Conservation (phyloP, 225 moss, liverwort and hornwort genomes). For the Ulota crispa region DNA sequence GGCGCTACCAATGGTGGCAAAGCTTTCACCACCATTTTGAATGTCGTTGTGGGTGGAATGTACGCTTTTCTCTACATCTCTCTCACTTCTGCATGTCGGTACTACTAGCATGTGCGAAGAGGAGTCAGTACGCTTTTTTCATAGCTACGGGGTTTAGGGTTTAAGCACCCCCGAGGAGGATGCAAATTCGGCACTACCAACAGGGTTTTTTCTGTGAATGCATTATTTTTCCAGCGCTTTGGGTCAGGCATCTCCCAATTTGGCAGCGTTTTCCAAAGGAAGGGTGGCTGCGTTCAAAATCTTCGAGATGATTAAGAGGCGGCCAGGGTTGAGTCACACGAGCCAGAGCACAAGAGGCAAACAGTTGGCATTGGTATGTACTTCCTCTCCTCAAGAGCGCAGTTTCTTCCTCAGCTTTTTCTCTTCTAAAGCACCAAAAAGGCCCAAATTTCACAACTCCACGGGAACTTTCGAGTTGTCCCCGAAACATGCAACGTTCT, state of each 20-base stretch:
- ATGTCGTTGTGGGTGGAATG: constrained; percentile 67
- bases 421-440: not conserved
- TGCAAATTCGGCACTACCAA: constrained; percentile 22
- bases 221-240: constrained; percentile 37
- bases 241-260: constrained; percentile 49
- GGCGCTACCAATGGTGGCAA: constrained; percentile 53
- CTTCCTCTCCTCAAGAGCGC: not conserved
- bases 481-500: not conserved
- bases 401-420: not conserved
- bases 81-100: not conserved
- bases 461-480: not conserved
- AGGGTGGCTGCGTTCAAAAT: constrained; percentile 38
- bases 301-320: constrained; percentile 42
- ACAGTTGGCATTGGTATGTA: constrained; percentile 35
- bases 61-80: constrained; percentile 34
- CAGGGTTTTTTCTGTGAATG: constrained; percentile 3
- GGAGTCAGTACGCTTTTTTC: not conserved
- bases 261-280: constrained; percentile 48
- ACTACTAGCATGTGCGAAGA: not conserved
- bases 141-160: constrained; percentile 16
- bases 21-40: constrained; percentile 60
- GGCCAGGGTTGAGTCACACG: constrained; percentile 24
- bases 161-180: constrained; percentile 28
- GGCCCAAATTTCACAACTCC: not conserved
- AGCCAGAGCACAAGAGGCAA: constrained; percentile 35